Evolutionary conservation across 2,329 filamentous ascomycete species (phyloP).

Genomic region (Penicillium sp.): DNA sequence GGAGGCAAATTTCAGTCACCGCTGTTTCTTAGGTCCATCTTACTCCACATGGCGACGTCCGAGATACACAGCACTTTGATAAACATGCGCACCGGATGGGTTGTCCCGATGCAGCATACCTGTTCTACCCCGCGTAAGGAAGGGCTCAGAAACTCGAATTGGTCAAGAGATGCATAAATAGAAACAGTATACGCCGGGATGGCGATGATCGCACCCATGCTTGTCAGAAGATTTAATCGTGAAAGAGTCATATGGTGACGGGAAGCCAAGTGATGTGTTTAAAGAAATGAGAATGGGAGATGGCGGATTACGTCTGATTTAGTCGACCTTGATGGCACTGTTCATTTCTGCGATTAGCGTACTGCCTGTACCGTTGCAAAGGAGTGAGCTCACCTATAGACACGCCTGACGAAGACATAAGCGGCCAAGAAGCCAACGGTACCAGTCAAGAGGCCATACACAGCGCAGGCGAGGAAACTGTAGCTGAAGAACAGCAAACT

Average conservation of each 20-base stretch:
- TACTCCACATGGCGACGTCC: slow-evolving; percentile 11
- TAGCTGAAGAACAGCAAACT: slow-evolving; percentile 81
- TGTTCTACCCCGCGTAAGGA: background rate
- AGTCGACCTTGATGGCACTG: slow-evolving; percentile 38
- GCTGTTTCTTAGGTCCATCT: slow-evolving; percentile 14
- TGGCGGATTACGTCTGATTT: background rate
- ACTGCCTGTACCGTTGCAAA: background rate
- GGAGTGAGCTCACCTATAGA: slow-evolving; percentile 63
- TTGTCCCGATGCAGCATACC: slow-evolving; percentile 22
- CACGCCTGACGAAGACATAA: slow-evolving; percentile 77
- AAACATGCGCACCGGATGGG: slow-evolving; percentile 10
- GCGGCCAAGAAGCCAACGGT: slow-evolving; percentile 81
- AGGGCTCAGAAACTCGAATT: background rate
- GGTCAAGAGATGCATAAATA: slow-evolving; percentile 13
- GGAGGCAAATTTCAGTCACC: slow-evolving; percentile 17
- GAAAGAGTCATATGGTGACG: background rate
- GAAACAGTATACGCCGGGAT: slow-evolving; percentile 22
- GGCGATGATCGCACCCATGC: slow-evolving; percentile 20
- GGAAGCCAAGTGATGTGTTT: background rate
- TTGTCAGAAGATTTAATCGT: slow-evolving; percentile 19
- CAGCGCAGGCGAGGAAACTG: slow-evolving; percentile 72
- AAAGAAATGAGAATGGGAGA: background rate
- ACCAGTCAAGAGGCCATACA: slow-evolving; percentile 76
- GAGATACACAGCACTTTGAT: background rate
- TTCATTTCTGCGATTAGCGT: slow-evolving; percentile 8